Base-by-base conservation (phyloP, 805 yeast genomes). In the Suhomyces tanzawaensis region DNA sequence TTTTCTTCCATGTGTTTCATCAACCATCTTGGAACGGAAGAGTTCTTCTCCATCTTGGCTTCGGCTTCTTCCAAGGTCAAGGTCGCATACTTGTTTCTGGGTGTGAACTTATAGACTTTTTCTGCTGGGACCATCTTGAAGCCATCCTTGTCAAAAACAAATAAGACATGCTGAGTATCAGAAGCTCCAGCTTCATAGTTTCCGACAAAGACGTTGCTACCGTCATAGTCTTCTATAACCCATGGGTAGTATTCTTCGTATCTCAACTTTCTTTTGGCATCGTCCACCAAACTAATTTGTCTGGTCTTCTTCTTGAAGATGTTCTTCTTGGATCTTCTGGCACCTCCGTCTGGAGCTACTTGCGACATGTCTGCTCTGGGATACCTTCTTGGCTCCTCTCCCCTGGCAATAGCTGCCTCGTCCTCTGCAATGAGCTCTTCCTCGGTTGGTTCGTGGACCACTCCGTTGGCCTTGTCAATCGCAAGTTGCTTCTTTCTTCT, bases 171-270 rank as follows among this genome's bases (percentile, higher is more conserved):
- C 46, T 86, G 87, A n/a, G 85, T 72, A 48, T 88, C 96, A 14
- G 89, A 77, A 37, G 77, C 76, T 32, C 85, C 86, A 1, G 97
- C 98, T 66, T 93, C 99, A 64, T 87, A 93, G 50, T 82, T 85
- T 25, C 98, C 96, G 14, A 90, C 97, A 85, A 87, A 93, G 0
- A 95, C 91, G 57, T 93, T 91, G 44, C 78, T 75, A 32, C 95
- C 96, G 54, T 89, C 96, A 59, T 85, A 91, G 64, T 93, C 99
- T 65, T 93, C 99, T 72, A 93, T 69, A 13, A 93, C 95, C 99
- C 99, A 93, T 0, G 99, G 99, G 53, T 86, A 91, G 59, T 83
- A 87, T 64, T 93, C 99, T 64, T 93, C 99, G 57, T 91, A 93
- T 56, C 98, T 74, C 45, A 93, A 69, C 55, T 80, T 83, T 45